These are phyloP conservation scores for Monosporascus sp. DNA, from an alignment of 2,329 filamentous ascomycete genomes.

Conservation along the genomic window DNA sequence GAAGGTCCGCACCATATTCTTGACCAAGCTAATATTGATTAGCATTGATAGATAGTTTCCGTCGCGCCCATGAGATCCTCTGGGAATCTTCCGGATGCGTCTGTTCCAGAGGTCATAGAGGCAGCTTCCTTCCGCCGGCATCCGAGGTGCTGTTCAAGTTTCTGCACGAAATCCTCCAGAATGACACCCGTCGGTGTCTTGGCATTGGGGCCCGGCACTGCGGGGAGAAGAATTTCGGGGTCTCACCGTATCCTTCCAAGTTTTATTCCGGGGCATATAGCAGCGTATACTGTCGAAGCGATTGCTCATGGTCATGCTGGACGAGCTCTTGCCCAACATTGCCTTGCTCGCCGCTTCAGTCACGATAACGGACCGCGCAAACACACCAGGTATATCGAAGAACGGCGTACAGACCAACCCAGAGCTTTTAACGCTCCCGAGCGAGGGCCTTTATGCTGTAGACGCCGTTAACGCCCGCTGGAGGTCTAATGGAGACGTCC, in stretches of 20 bases:
- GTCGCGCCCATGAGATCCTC: constrained; percentile 9
- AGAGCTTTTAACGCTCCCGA: constrained; percentile 1
- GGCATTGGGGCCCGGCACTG: background rate
- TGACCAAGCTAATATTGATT: constrained; percentile 6
- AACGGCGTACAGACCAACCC: constrained; percentile 4
- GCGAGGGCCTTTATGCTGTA: constrained; percentile 12
- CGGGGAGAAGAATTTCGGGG: constrained; percentile 10
- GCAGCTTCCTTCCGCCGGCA: constrained; percentile 8
- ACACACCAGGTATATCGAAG: constrained; percentile 11
- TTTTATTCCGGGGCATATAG: constrained; percentile 10
- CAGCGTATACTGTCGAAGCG: constrained; percentile 5
- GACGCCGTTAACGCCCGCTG: constrained; percentile 12
- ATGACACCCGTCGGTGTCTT: constrained; percentile 1
- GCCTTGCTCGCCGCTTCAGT: constrained; percentile 2
- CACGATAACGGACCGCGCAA: constrained; percentile 10
- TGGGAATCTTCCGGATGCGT: constrained; percentile 3
- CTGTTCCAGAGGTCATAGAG: constrained; percentile 10
- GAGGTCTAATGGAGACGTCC: constrained; percentile 14
- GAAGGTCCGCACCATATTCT: constrained; percentile 6
- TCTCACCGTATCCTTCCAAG: background rate
- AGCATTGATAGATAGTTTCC: constrained; percentile 10
- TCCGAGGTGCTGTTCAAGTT: constrained; percentile 5
- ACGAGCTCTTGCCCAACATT: background rate
- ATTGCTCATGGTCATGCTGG: background rate
- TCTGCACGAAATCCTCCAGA: constrained; percentile 7